Conservation (phyloP, 139 green algal species). For the Gonium pectorale region DNA sequence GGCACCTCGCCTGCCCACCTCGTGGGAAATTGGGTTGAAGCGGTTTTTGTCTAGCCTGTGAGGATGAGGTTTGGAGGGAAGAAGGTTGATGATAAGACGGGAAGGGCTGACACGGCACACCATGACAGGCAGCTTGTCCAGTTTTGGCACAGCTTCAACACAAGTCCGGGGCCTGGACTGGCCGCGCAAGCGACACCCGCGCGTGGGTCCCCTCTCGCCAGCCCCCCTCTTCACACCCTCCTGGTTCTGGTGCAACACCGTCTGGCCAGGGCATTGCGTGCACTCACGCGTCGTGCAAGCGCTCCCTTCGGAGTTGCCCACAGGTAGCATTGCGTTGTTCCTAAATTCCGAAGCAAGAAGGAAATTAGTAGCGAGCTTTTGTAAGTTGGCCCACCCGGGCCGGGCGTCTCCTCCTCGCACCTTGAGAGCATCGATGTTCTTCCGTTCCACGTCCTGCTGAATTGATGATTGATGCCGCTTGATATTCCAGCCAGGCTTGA, state of each 20-base stretch:
- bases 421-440: neutral
- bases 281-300: slow-evolving; percentile 30
- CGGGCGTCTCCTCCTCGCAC: neutral
- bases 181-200: too few species aligned
- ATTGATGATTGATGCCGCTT: slow-evolving; percentile 1
- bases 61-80: neutral
- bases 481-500: slow-evolving; percentile 29
- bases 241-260: too few species aligned
- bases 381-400: neutral
- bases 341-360: too few species aligned
- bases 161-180: too few species aligned
- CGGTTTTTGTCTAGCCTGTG: slow-evolving; percentile 13
- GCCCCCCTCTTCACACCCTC: too few species aligned
- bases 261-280: too few species aligned
- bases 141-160: too few species aligned
- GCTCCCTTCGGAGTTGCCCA: neutral
- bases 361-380: too few species aligned
- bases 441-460: neutral
- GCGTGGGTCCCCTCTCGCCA: too few species aligned
- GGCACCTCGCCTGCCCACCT: neutral
- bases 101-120: too few species aligned
- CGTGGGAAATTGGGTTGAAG: slow-evolving; percentile 30
- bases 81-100: neutral
- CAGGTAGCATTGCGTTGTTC: neutral
- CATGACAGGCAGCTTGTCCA: too few species aligned